Evolutionary conservation across 169 alveolate genomes (phyloP).

Genomic region (Plasmodium vivax): DNA sequence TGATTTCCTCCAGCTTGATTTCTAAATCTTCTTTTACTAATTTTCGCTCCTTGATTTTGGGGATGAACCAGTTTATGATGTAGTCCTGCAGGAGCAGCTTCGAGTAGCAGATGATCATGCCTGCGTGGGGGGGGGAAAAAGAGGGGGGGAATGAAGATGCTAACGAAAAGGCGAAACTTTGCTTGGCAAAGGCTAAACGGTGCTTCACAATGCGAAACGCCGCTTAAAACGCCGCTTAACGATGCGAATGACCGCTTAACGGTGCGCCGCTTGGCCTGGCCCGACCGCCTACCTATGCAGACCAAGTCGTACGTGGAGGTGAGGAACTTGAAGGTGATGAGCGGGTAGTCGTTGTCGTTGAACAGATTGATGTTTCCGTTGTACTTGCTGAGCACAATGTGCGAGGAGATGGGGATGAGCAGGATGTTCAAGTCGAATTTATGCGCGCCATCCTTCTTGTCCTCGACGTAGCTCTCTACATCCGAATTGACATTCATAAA

Average conservation of each 20-base stretch:
- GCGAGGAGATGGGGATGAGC: slow-evolving; percentile 38
- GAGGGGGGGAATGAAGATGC: background rate
- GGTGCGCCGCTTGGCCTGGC: background rate
- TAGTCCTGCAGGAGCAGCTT: slow-evolving; percentile 81
- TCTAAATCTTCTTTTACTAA: slow-evolving; percentile 33
- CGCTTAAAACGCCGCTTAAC: background rate
- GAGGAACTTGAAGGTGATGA: slow-evolving; percentile 40
- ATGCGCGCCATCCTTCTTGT: slow-evolving; percentile 25
- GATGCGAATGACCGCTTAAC: too few relatives aligned
- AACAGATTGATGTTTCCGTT: slow-evolving; percentile 51
- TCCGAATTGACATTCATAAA: slow-evolving; percentile 67
- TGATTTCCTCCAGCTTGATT: slow-evolving; percentile 53
- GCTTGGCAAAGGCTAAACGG: too few relatives aligned
- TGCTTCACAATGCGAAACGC: too few relatives aligned
- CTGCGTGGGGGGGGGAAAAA: slow-evolving; percentile 43
- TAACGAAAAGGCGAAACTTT: background rate
- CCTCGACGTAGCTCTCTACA: slow-evolving; percentile 52
- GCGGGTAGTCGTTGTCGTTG: slow-evolving; percentile 62
- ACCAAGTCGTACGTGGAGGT: slow-evolving; percentile 41
- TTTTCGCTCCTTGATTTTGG: slow-evolving; percentile 78
- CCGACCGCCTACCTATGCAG: slow-evolving; percentile 52
- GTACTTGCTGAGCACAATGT: slow-evolving; percentile 16
- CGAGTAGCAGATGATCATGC: slow-evolving; percentile 83
- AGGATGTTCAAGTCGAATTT: slow-evolving; percentile 30
- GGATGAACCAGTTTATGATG: slow-evolving; percentile 83